phyloP scores from a whole-genome alignment of 371 early-diverging fungal species.

The Syncephalastrum racemosum region DNA sequence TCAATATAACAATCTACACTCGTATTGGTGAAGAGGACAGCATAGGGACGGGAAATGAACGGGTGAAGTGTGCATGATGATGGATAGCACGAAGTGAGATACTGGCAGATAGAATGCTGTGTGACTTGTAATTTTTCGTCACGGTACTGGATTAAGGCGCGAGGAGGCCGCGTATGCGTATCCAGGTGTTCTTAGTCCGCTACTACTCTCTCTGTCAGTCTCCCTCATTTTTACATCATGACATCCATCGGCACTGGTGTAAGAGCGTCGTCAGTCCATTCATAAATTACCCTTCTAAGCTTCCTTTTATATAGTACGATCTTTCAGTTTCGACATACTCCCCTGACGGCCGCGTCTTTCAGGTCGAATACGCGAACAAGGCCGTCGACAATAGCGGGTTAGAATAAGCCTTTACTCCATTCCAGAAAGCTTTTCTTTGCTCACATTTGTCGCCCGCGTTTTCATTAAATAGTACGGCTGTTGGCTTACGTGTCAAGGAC shows the following conservation, averaged over 20 bases:
- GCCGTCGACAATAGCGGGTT: conserved; percentile 99
- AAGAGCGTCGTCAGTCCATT: conserved; percentile 20
- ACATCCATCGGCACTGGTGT: conserved; percentile 75
- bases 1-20: too few relatives aligned
- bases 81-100: too few relatives aligned
- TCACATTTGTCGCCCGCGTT: too few relatives aligned
- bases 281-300: conserved; percentile 3
- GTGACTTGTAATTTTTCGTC: conserved; percentile 7
- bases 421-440: neutral
- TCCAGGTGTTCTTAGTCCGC: neutral
- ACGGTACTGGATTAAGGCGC: neutral
- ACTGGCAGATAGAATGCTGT: too few relatives aligned
- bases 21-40: too few relatives aligned
- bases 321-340: conserved; percentile 97
- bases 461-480: conserved; percentile 72
- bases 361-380: conserved; percentile 97
- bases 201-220: conserved; percentile 1
- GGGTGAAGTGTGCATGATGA: too few relatives aligned
- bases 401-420: conserved; percentile 35
- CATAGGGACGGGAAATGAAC: too few relatives aligned
- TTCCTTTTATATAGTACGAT: conserved; percentile 76
- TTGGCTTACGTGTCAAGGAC: conserved; percentile 92
- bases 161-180: conserved; percentile 1
- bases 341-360: conserved; percentile 98
- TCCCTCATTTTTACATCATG: conserved; percentile 47